Base-by-base conservation (phyloP, 148 eudicot genomes). In the Dysphania ambrosioides region DNA sequence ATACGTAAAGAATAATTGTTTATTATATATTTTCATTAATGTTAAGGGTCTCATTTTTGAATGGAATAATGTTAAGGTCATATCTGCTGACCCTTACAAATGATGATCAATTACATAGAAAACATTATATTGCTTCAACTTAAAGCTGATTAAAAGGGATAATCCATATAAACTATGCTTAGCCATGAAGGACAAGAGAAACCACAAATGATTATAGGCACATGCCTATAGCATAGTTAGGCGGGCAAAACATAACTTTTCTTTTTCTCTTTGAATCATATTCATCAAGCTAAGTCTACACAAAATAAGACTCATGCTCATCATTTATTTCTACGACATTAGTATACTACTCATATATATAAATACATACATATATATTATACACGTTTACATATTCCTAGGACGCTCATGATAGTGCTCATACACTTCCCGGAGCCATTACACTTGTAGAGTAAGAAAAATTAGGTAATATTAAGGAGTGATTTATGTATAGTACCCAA, bases 341-440 rank as follows among this genome's bases (percentile, higher is more conserved):
- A 23, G 10, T 24, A 63, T 34, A 16, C 34, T 12, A n/a, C n/a
- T n/a, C n/a, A n/a, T 63, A 21, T 53, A 6, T 63, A 61, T 61
- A 61, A 59, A 59, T 59, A n/a, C 68, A 35, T 23, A 35, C 56
- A n/a, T n/a, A n/a, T n/a, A n/a, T n/a, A n/a, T n/a, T n/a, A n/a
- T n/a, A n/a, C n/a, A n/a, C n/a, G n/a, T 73, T 76, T 58, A 82
- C 62, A 76, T 36, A 75, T 24, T 68, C 85, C 71, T 56, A 74
- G 49, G 76, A 78, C 82, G 70, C 7, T 69, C 63, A 83, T 78
- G 1, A 85, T 85, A 79, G 77, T 86, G 56, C 47, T n/a, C n/a
- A n/a, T 85, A 72, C 82, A 76, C 69, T 82, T 85, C 80, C 75
- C 74, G 53, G 75, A 72, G 79, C 77, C 71, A 9, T 72, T 42